Evolutionary conservation across 164 flowering plant species (phyloP), one percentile per base, ranked within the genome.

Genomic region (Sedum album): DNA sequence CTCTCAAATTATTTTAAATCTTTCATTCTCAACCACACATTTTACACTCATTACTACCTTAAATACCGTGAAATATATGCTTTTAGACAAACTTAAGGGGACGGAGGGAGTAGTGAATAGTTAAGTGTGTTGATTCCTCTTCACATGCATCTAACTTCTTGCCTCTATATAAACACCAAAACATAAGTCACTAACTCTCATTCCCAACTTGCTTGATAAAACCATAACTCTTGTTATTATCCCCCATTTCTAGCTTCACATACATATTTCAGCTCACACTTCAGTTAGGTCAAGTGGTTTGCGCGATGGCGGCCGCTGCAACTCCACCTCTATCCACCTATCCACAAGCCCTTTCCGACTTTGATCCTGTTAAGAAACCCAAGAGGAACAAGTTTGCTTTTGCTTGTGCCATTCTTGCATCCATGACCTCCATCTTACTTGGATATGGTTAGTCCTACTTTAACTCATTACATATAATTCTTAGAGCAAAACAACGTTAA

Each of bases 331-430:
- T 18, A 23, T 21, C 26, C 60, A 25, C 14, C 28, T 5, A 23
- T 21, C 60, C 15, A 30, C 26, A 53, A 53, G 28, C 60, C 62
- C 62, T 57, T 4, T 7, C 33, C 6, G 62, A 57, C 62, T 57
- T 57, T 28, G 62, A 57, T 28, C 62, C 62, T 30, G 62, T 57
- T 7, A 75, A 75, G 73, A 86, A 83, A 31, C 79, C 75, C 1
- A 70, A 53, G 51, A 79, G 77, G n/a, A 87, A 86, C 77, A 80
- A 75, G 68, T 87, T 25, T 67, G 91, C 91, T 6, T 41, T 85
- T 31, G 87, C 77, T 62, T 85, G 88, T 68, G 81, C 96, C 2
- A 71, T 81, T 38, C 64, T 89, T 6, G 96, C 93, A 70, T 90
- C 93, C 72, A 83, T 85, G 86, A 76, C 84, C 33, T 84, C 93